Base-by-base conservation (phyloP, 2,329 filamentous ascomycete genomes). In the Scedosporium dehoogii region DNA sequence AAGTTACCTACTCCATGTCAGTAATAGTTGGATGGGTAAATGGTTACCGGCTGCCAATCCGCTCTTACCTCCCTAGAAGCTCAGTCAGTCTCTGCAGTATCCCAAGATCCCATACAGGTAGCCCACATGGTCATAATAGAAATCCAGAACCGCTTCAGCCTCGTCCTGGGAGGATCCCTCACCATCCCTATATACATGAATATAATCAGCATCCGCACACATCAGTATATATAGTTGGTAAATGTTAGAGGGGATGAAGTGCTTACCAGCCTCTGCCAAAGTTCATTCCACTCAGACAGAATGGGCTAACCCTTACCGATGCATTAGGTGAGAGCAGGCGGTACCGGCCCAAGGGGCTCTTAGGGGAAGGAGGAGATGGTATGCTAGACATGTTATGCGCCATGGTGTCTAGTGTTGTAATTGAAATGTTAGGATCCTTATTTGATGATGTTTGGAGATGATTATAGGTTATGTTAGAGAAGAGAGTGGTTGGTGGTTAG, bases 241-340 rank as follows among this genome's bases (percentile, higher is more conserved):
- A 41, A 38, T 41, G 18, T n/a, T 9, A 33, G 6, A 6, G 21
- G 16, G n/a, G 33, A 56, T 3, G 25, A 23, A 12, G 2, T 33
- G 58, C 58, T 72, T 67, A 72, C 77, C 80, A 86, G 41, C 78
- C 75, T 62, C 83, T 74, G 55, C 86, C 86, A 73, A 89, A 85
- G 72, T 81, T 85, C 84, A 88, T 87, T 60, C 77, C 77, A 10
- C 86, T 87, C 1, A 91, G 78, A 53, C 81, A 85, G 0, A 90
- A 71, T 4, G 87, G 87, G 65, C 84, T 87, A n/a, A 90, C 86
- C 38, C 85, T 78, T 23, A 90, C 78, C 0, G 81, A 80, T 2
- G 88, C 87, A 0, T 79, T 83, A 9, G 87, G 85, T 1, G 87
- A 83, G 12, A 91, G 80, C 56, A 90, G 73, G 6, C 87, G 84